A percentile compares a stretch with the other conserved stretches of the same genome.
phyloP scores from a whole-genome alignment of 257 asterid genomes.

The Nemophila menziesii region DNA sequence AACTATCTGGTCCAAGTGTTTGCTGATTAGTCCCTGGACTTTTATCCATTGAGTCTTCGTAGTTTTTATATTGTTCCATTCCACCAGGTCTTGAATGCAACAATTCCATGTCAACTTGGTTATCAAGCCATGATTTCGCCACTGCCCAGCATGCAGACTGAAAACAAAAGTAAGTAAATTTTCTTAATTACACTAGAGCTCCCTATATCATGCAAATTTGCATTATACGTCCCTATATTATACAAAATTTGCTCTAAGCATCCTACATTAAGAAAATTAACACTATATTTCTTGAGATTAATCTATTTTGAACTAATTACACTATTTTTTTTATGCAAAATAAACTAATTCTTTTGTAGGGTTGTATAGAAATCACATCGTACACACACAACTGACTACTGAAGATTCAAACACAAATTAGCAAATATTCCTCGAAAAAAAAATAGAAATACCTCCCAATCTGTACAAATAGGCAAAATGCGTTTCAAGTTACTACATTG shows the following conservation, averaged over 20 bases:
- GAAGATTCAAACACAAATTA: not conserved
- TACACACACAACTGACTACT: constrained; percentile 1
- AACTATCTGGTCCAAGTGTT: constrained; percentile 48
- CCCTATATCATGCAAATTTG: too few relatives aligned
- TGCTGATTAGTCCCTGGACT: constrained; percentile 50
- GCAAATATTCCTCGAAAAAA: constrained; percentile 2
- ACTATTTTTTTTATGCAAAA: too few relatives aligned
- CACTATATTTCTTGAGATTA: too few relatives aligned
- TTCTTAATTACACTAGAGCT: too few relatives aligned
- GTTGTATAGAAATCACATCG: not conserved
- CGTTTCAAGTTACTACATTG: constrained; percentile 91
- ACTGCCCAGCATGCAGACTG: constrained; percentile 99
- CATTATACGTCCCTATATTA: too few relatives aligned
- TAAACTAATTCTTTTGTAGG: not conserved
- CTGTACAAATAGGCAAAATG: constrained; percentile 84
- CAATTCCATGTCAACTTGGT: constrained; percentile 74
- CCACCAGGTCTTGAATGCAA: constrained; percentile 56
- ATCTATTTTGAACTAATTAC: too few relatives aligned
- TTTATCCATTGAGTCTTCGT: constrained; percentile 66
- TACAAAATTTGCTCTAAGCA: too few relatives aligned
- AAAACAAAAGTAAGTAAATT: not conserved
- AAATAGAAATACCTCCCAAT: constrained; percentile 84
- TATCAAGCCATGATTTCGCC: constrained; percentile 97
- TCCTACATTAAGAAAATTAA: too few relatives aligned
- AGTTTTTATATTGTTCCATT: constrained; percentile 41